Base-by-base conservation (phyloP, 179 eudicot species). In the Nepenthes alata region DNA sequence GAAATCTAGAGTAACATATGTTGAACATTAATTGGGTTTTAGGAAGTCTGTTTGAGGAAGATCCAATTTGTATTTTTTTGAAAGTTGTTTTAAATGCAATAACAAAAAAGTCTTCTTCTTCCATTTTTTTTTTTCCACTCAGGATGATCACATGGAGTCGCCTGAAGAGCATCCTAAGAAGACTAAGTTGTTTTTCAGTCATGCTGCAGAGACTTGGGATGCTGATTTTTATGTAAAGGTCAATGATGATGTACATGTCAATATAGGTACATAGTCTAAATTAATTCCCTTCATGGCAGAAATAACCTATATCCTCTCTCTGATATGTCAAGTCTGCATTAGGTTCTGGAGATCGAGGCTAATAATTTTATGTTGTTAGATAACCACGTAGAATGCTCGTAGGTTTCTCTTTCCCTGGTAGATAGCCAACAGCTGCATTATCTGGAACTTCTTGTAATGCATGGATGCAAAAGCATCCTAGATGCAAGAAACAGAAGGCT, bases 151-250 rank as follows among this genome's bases (percentile, higher is more conserved):
- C 54, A 73, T 83, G 64, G 97, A 91, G 78, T 77, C 81, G 57
- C 77, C 81, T 10, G 84, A 80, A 68, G 87, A 80, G 74, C 74
- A 65, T 52, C 73, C 91, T 54, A 84, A 76, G 47, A 91, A 85
- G 78, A 75, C 86, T 35, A 88, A 88, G 56, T 69, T 84, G 72
- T 91, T 88, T 70, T 68, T 88, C 45, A 66, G 72, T 62, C 79
- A 83, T 74, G 96, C 91, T 4, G 88, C 80, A 68, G 91, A 83
- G 68, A 79, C 70, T 13, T 88, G 96, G 97, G 88, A 83, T 70
- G 97, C 97, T 52, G 94, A 90, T 64, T 88, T 85, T 70, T 90
- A 83, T 67, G 84, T 72, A 66, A 91, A 91, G 84, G 83, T 88
- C 74, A 88, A 85, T 72, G 96, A 88, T 74, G 90, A 88, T 69